Evolutionary conservation across 805 yeast genomes (phyloP), one percentile per base, ranked within the genome.

Genomic region (Danielozyma ontarioensis): DNA sequence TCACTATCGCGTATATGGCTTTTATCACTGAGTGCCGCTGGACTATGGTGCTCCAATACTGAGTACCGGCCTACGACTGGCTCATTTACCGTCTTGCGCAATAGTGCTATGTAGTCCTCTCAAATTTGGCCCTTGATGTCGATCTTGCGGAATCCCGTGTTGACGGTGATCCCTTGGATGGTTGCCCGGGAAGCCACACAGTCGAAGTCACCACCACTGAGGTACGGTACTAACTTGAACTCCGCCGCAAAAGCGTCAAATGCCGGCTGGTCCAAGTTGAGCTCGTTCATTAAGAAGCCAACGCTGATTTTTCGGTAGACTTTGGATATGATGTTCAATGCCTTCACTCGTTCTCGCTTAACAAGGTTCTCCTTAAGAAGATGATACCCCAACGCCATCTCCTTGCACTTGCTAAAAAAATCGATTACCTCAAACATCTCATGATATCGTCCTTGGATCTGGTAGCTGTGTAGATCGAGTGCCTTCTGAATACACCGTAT

Each of bases 91-190:
- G n/a, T n/a, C n/a, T n/a, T n/a, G n/a, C n/a, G n/a, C n/a, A n/a
- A n/a, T n/a, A n/a, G n/a, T n/a, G n/a, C n/a, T n/a, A n/a, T n/a
- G n/a, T n/a, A n/a, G n/a, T n/a, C n/a, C n/a, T n/a, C 14, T 44
- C 55, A 80, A 5, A 78, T 69, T 58, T 89, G 97, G 1, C 97
- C 97, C 64, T 89, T 89, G 41, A 90, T 88, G 51, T 89, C 97
- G 11, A 89, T 78, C 50, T 70, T 80, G 39, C 63, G 74, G 44
- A 70, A 69, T 22, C 58, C 62, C 2, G 62, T 30, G 45, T 57
- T 40, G 55, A 57, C 43, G 57, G 65, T 30, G 50, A 62, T 40
- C 39, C 54, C 40, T 27, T 61, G 53, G 3, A 78, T 55, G 0
- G 50, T 49, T 0, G 59, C 56, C 36, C 72, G 53, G 2, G 65